A percentile compares a stretch with the other conserved stretches of the same genome.
phyloP scores from a whole-genome alignment of 78 protist species.

The Acrasis kona region DNA sequence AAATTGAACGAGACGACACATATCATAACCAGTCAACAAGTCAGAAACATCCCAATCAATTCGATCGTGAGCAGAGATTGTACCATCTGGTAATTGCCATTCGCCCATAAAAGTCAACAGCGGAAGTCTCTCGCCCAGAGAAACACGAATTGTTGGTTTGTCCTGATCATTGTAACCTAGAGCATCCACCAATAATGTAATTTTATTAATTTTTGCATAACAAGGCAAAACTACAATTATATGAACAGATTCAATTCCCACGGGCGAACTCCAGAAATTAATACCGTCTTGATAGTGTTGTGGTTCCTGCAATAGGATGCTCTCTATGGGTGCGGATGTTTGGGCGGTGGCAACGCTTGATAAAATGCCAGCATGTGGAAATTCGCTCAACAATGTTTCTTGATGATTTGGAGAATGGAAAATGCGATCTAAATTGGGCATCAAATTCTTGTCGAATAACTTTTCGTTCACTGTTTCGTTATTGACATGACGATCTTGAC shows the following conservation, averaged over 20 bases:
- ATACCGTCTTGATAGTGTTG: neutral
- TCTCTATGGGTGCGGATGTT: neutral
- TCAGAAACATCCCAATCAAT: too few relatives aligned
- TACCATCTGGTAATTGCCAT: neutral
- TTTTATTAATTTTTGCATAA: neutral
- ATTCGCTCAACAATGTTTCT: neutral
- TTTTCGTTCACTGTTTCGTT: neutral
- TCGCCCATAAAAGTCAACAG: neutral
- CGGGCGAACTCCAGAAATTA: neutral
- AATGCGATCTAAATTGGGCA: too few relatives aligned
- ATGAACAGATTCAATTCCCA: neutral
- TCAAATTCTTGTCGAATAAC: neutral
- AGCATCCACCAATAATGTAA: neutral
- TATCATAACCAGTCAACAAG: neutral
- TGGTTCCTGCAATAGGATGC: neutral
- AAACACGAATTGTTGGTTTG: neutral
- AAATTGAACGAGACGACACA: neutral
- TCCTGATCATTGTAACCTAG: neutral
- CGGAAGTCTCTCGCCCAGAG: neutral
- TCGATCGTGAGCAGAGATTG: neutral
- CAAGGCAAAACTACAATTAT: neutral
- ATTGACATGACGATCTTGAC: neutral
- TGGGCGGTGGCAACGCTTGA: neutral
- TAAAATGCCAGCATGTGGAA: neutral
- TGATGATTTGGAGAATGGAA: neutral